Percentiles rank a stretch among this genome's conserved stretches.
Conservation (phyloP, 2,329 filamentous ascomycete species). For the Neopestalotiopsis sp. region DNA sequence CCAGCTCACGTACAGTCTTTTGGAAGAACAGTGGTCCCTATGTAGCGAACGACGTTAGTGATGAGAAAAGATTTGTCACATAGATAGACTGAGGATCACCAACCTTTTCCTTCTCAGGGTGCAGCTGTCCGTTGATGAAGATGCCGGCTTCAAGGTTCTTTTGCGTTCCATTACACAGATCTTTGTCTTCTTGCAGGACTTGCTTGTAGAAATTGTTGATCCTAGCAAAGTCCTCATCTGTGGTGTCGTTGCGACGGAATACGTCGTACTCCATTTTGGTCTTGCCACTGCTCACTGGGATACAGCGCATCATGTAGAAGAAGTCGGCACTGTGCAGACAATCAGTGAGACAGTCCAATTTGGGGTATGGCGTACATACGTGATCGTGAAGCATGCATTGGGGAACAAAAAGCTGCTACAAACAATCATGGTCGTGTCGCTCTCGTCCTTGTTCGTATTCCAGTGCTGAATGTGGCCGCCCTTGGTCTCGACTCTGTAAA, state of each 20-base stretch:
- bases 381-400: not conserved
- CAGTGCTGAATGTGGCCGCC: conserved; percentile 6
- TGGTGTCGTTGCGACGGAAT: conserved; percentile 1
- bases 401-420: conserved; percentile 5
- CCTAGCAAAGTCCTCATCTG: conserved; percentile 5
- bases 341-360: not conserved
- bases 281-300: not conserved
- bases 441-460: conserved; percentile 6
- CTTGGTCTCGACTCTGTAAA: conserved; percentile 1
- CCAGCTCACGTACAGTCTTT: not conserved
- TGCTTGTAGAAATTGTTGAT: conserved; percentile 1
- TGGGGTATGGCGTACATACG: not conserved
- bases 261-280: conserved; percentile 8
- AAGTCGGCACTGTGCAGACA: not conserved
- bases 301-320: conserved; percentile 7
- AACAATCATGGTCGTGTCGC: conserved; percentile 4
- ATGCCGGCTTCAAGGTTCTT: conserved; percentile 5
- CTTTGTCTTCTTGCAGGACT: conserved; percentile 2
- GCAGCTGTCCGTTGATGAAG: conserved; percentile 3
- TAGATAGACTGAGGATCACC: not conserved
- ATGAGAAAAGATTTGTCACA: no score
- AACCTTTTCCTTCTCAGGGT: conserved; percentile 9
- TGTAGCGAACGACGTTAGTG: not conserved
- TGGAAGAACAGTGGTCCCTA: conserved; percentile 6
- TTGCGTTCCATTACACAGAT: not conserved